Evolutionary conservation across 345 rosid species (phyloP).

Genomic region (Camelina sativa): DNA sequence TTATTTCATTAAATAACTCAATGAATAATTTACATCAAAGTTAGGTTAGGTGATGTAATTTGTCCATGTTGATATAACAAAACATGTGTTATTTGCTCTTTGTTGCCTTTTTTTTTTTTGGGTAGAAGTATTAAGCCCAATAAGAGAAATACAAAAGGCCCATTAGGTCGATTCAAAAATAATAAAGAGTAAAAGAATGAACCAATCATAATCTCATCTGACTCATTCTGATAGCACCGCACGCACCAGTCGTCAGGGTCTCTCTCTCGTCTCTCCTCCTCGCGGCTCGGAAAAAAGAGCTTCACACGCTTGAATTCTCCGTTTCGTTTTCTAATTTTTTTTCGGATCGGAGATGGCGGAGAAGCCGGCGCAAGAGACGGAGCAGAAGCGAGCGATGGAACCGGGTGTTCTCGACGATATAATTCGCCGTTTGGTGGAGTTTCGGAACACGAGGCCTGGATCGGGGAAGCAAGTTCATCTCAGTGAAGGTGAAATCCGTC

Average conservation of each 20-base stretch:
- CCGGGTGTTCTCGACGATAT: constrained; percentile 70
- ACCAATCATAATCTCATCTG: constrained; percentile 26
- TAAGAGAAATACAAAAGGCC: constrained; percentile 1
- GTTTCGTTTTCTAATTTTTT: neutral
- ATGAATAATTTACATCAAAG: neutral
- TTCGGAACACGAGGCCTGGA: constrained; percentile 60
- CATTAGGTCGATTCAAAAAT: constrained; percentile 28
- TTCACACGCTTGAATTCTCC: constrained; percentile 8
- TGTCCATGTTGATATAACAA: neutral
- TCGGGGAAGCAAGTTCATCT: constrained; percentile 79
- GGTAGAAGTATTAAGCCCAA: neutral
- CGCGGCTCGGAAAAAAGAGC: constrained; percentile 37
- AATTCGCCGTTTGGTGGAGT: constrained; percentile 63
- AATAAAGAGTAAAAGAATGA: neutral
- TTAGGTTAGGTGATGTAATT: constrained; percentile 8
- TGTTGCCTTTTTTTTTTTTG: neutral
- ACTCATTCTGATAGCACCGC: constrained; percentile 13
- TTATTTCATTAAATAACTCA: neutral
- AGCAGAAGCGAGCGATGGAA: constrained; percentile 56
- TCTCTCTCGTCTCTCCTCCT: constrained; percentile 3
- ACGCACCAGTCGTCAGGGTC: constrained; percentile 26
- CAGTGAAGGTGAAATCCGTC: constrained; percentile 80
- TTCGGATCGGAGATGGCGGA: constrained; percentile 38
- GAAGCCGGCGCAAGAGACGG: constrained; percentile 39
- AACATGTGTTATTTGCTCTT: neutral